These are phyloP conservation scores for Fragaria iinumae DNA, from an alignment of 306 rosid genomes.

Conservation along the genomic window DNA sequence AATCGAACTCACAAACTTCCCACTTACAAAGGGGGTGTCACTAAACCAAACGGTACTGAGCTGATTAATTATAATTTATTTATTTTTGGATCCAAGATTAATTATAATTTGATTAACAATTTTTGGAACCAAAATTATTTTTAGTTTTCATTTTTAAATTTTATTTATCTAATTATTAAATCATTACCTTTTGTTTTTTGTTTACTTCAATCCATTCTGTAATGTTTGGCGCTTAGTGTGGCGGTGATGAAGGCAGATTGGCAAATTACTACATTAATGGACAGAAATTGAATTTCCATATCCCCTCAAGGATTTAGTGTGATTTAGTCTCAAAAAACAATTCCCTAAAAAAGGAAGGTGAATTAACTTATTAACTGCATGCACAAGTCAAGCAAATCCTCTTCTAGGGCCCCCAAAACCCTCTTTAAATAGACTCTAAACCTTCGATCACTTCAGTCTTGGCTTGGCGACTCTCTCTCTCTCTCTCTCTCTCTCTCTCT, in stretches of 20 bases:
- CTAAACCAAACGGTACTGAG: too few species aligned
- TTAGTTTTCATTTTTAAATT: neutral
- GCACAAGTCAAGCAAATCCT: constrained; percentile 7
- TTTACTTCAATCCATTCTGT: neutral
- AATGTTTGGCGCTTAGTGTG: neutral
- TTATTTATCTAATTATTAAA: neutral
- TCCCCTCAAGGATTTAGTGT: neutral
- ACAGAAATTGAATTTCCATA: neutral
- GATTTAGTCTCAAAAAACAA: constrained; percentile 3
- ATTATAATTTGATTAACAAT: neutral
- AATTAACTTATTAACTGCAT: neutral
- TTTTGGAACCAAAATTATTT: too few species aligned
- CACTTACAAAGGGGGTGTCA: too few species aligned
- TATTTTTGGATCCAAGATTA: neutral
- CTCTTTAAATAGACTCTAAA: neutral
- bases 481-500: neutral
- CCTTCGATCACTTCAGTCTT: constrained; percentile 1
- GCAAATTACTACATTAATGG: neutral
- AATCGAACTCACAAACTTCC: too few species aligned
- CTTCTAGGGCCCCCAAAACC: neutral
- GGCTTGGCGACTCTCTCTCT: neutral
- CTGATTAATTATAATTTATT: neutral
- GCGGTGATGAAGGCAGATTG: constrained; percentile 16
- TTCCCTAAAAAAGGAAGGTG: constrained; percentile 7
- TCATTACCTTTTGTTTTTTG: neutral